Evolutionary conservation across 768 basidiomycete genomes (phyloP), one percentile per base, ranked within the genome.

Genomic region (Lactarius hengduanensis): DNA sequence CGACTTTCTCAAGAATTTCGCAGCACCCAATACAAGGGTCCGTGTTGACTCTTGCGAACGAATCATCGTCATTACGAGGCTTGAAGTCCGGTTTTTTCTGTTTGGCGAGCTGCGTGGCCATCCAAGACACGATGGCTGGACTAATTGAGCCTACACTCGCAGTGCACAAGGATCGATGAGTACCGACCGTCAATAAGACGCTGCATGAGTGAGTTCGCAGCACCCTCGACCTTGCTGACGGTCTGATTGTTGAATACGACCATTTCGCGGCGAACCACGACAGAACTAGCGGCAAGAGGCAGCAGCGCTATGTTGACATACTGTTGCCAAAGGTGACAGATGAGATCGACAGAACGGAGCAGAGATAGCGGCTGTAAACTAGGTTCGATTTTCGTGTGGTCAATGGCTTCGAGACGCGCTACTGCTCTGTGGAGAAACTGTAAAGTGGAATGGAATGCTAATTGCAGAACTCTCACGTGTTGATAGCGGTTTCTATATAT

Each of bases 51-150:
- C 94, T 81, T 4, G 94, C 93, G 76, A 98, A 98, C 0, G 95
- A 95, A 28, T 95, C 77, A 71, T 98, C 96, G 73, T 99, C 97
- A 71, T 98, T 95, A 43, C 90, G 86, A 13, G 97, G 97, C 76
- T 96, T 97, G 80, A 97, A 99, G 75, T 99, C 97, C 59, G 86
- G 91, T 72, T 89, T 91, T 80, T 98, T 98, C 76, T 99, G 97
- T 76, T 94, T 96, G 9, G 86, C 83, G 43, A 99, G 85, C 68
- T 92, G 89, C 3, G 81, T 68, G 2, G 86, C 81, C 8, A 98
- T 78, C 88, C 91, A 96, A 22, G 84, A 76, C 57, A 94, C 76
- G 66, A 94, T 84, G 0, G 82, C 92, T 95, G 67, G 0, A 26
- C 28, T 28, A 38, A 56, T 28, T 67, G 32, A 63, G 56, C 26